phyloP scores from a whole-genome alignment of 2,329 filamentous ascomycete genomes.

The Aspergillus candidus region DNA sequence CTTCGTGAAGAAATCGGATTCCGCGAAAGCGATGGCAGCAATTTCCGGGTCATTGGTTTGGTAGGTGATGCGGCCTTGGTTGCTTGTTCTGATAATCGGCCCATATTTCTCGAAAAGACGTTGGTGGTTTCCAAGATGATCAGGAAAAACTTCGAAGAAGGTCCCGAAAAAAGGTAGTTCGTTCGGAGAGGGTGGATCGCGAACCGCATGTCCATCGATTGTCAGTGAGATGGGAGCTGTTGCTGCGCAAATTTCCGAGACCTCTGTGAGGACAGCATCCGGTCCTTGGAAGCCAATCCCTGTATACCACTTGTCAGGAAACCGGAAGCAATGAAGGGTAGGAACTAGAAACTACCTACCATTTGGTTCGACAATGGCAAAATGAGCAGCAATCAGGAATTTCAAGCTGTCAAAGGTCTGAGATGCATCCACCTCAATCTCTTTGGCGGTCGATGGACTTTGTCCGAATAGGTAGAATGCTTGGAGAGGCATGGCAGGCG shows the following conservation, averaged over 20 bases:
- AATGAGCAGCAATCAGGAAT: constrained; percentile 22
- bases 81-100: constrained; percentile 47
- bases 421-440: constrained; percentile 17
- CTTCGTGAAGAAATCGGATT: constrained; percentile 51
- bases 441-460: constrained; percentile 12
- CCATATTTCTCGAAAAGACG: constrained; percentile 51
- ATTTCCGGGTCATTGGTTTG: constrained; percentile 48
- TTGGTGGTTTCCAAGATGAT: constrained; percentile 53
- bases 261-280: constrained; percentile 9
- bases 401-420: constrained; percentile 15
- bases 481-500: constrained; percentile 12
- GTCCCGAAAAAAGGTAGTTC: constrained; percentile 44
- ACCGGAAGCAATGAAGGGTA: background rate
- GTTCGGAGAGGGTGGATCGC: constrained; percentile 18
- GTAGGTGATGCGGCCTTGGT: constrained; percentile 47
- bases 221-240: constrained; percentile 17
- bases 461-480: constrained; percentile 20
- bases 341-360: constrained; percentile 11
- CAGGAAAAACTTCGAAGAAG: constrained; percentile 52
- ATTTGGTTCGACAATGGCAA: constrained; percentile 26
- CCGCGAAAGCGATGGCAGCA: constrained; percentile 42
- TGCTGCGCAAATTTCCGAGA: constrained; percentile 12
- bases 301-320: constrained; percentile 1
- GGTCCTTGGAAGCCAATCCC: constrained; percentile 18
- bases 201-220: constrained; percentile 25